phyloP scores from a whole-genome alignment of 2,329 filamentous ascomycete genomes.

The Xylaria sp. region DNA sequence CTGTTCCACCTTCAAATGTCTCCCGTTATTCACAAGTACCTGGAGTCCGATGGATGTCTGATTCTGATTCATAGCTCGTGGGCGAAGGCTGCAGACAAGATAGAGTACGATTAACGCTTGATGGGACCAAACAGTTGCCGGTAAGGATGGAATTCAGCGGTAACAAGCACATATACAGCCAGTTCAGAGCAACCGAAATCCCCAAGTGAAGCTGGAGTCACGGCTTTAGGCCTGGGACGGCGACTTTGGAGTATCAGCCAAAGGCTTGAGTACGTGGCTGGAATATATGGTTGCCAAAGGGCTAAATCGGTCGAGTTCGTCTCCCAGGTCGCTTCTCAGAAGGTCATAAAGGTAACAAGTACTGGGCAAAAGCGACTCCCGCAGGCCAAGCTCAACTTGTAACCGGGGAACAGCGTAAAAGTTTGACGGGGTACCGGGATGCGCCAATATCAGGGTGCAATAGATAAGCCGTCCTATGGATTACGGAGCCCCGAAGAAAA shows the following conservation, averaged over 20 bases:
- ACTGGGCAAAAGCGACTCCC: neutral
- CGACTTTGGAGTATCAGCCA: constrained; percentile 1
- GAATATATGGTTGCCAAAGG: constrained; percentile 3
- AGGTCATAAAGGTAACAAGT: constrained; percentile 3
- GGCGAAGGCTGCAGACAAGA: constrained; percentile 19
- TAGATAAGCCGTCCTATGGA: constrained; percentile 15
- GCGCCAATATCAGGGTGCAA: constrained; percentile 11
- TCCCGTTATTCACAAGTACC: constrained; percentile 36
- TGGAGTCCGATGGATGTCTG: constrained; percentile 28
- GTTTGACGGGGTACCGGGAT: constrained; percentile 12
- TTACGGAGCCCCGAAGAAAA: constrained; percentile 9
- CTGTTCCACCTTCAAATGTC: constrained; percentile 32
- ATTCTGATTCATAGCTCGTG: constrained; percentile 39
- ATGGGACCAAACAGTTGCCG: neutral
- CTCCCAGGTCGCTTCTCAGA: constrained; percentile 6
- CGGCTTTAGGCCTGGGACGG: constrained; percentile 3
- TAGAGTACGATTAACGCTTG: constrained; percentile 18
- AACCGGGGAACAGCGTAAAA: constrained; percentile 1
- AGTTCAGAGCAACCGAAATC: constrained; percentile 11
- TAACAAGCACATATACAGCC: constrained; percentile 5
- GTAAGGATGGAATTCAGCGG: constrained; percentile 16
- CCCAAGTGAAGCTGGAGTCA: constrained; percentile 12
- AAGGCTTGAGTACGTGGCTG: constrained; percentile 3
- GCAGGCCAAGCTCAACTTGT: constrained; percentile 12
- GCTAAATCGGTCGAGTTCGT: neutral